Conservation (phyloP, 2,329 filamentous ascomycete genomes). For the Thyridium curvatum region DNA sequence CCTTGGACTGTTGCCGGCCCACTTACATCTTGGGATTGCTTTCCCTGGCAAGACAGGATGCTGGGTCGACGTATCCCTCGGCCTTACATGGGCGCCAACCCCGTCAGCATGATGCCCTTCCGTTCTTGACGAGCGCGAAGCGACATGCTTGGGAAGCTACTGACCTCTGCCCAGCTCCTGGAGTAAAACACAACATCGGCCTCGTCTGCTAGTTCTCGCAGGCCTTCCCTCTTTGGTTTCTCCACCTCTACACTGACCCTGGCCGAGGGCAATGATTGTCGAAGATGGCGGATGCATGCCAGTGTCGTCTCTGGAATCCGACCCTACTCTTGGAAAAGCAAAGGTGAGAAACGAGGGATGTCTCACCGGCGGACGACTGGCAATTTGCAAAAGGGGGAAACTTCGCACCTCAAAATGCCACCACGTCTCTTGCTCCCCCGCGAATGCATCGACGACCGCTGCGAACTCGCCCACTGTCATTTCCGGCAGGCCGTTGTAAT, state of each 20-base stretch:
- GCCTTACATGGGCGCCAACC: too few species aligned
- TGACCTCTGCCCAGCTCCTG: conserved; percentile 62
- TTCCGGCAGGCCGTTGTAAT: conserved; percentile 60
- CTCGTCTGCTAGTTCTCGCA: conserved; percentile 51
- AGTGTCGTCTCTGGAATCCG: conserved; percentile 56
- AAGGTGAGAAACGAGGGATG: background rate
- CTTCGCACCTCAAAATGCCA: conserved; percentile 64
- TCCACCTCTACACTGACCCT: conserved; percentile 66
- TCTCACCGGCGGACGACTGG: background rate
- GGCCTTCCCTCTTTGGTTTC: conserved; percentile 56
- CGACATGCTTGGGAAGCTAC: conserved; percentile 12
- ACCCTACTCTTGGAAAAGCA: conserved; percentile 36
- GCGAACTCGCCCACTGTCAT: conserved; percentile 60
- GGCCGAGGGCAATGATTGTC: conserved; percentile 27
- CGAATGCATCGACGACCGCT: conserved; percentile 30
- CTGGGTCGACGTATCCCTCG: too few species aligned
- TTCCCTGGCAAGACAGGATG: too few species aligned
- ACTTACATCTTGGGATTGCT: background rate
- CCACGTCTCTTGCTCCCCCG: conserved; percentile 39
- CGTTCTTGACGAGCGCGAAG: background rate
- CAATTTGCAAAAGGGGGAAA: background rate
- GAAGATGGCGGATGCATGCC: conserved; percentile 52
- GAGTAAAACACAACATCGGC: conserved; percentile 73
- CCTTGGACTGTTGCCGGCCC: too few species aligned
- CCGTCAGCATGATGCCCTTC: too few species aligned